phyloP scores from a whole-genome alignment of 306 rosid genomes.

The Cicer judaicum region DNA sequence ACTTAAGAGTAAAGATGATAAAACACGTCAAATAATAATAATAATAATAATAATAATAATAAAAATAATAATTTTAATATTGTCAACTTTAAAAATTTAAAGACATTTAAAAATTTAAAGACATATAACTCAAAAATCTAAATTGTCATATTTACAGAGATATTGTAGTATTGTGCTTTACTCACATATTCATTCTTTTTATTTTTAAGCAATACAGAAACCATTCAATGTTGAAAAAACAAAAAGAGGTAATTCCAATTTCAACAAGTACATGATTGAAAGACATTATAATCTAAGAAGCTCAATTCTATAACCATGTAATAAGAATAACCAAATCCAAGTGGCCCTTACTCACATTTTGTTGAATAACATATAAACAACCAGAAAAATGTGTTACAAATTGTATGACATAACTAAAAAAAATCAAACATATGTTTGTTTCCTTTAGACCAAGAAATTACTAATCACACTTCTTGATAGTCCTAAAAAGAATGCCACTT shows the following conservation, averaged over 20 bases:
- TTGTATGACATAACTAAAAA: conserved; percentile 5
- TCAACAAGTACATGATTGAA: not conserved
- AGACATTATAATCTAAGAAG: not conserved
- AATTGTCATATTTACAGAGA: too few species aligned
- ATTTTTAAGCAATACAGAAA: too few species aligned
- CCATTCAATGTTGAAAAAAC: too few species aligned
- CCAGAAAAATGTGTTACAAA: conserved; percentile 38
- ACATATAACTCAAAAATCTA: too few species aligned
- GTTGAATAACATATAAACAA: conserved; percentile 29
- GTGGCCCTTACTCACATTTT: conserved; percentile 26
- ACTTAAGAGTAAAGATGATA: too few species aligned
- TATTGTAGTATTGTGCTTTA: too few species aligned
- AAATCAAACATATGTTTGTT: not conserved
- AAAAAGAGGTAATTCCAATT: not conserved
- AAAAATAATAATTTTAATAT: too few species aligned
- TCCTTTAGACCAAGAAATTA: conserved; percentile 18
- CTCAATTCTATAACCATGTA: not conserved
- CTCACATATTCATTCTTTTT: too few species aligned
- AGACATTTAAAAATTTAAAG: too few species aligned
- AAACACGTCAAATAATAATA: too few species aligned
- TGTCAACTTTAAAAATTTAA: too few species aligned
- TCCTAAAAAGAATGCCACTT: conserved; percentile 28
- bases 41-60: too few species aligned
- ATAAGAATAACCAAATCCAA: conserved; percentile 27
- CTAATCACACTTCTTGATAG: conserved; percentile 22